Evolutionary conservation across 805 yeast genomes (phyloP), one percentile per base, ranked within the genome.

Genomic region (Candida chilensis): DNA sequence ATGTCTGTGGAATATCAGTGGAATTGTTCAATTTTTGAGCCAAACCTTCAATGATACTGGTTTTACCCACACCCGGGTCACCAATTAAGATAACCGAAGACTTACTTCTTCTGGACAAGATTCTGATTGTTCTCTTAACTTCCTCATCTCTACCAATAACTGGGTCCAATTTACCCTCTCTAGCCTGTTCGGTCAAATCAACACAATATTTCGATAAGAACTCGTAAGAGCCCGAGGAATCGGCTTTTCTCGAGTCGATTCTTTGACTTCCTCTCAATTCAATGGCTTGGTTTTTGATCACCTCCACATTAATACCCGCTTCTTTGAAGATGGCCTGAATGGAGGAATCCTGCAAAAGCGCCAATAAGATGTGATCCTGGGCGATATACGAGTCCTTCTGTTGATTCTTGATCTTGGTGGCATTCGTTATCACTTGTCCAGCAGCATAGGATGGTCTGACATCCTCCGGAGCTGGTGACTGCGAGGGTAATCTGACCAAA

Each of bases 21-120:
- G 84, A 84, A 48, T 92, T 96, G 36, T 92, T 77, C 39, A 92
- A 86, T 60, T 98, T 73, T 59, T 90, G 97, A 9, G 99, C 97
- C 33, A 92, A 96, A 47, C 97, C 98, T 62, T 92, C 98, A 31
- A 92, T 95, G 45, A 92, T 90, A 18, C 95, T 84, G 22, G 98
- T 92, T 63, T 92, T 92, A 69, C 98, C 98, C 32, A 92, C 96
- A 75, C 98, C 98, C 25, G 98, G 96, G 48, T 92, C 98, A 68
- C 98, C 98, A 47, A 92, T 87, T 36, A 92, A 62, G 45, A 95
- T 92, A 11, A 97, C 95, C 52, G 92, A 92, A 5, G 96, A 88
- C 60, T 92, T 92, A 25, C 95, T 84, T 61, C 98, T 77, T 63
- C 98, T 80, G n/a, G 98, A 88, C 37, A 92, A 67, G 3, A 92